Evolutionary conservation across 495 filamentous ascomycete species (phyloP), one percentile per base, ranked within the genome.

Genomic region (Xylaria grammica): DNA sequence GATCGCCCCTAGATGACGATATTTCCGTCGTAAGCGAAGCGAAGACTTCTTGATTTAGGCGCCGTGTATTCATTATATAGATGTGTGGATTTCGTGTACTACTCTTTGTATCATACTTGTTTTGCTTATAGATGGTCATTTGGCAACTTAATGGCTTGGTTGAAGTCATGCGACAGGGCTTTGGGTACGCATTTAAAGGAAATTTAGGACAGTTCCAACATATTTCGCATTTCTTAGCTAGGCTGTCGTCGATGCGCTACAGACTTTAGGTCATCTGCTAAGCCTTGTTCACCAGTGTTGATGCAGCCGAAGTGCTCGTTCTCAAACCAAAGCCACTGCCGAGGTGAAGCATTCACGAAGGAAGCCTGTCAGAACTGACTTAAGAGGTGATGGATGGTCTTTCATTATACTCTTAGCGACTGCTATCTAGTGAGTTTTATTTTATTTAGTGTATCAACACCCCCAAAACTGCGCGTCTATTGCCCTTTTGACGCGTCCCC

Each of bases 11-110:
- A 45, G 64, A 77, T 15, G 77, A 71, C 29, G 69, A 72, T 29
- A 76, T 78, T 13, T 70, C 67, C 49, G 66, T 72, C 22, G 63
- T 68, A 60, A 67, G 65, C 32, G 74, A 71, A 62, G 68, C 52
- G 38, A 66, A 63, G 38, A 53, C 62, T 15, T 48, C 44, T 42
- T 63, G 57, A 66, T 54, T 40, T 13, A 42, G 7, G 17, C 10
- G 3, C 17, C 4, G 26, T 51, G 46, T 26, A 53, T 53, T 36
- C 32, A 36, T 36, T 26, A 1, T 52, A 32, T 42, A 6, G 20
- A 20, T 20, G 44, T 29, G 32, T 26, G 27, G 7, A 17, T 40
- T 44, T 52, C 15, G 6, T 29, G 15, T 30, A 32, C 3, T 32
- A 52, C 9, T 32, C 22, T 15, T 8, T 62, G 60, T 54, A 60